Evolutionary conservation across 2,329 filamentous ascomycete genomes (phyloP), one percentile per base, ranked within the genome.

Genomic region (Fusarium sp.): DNA sequence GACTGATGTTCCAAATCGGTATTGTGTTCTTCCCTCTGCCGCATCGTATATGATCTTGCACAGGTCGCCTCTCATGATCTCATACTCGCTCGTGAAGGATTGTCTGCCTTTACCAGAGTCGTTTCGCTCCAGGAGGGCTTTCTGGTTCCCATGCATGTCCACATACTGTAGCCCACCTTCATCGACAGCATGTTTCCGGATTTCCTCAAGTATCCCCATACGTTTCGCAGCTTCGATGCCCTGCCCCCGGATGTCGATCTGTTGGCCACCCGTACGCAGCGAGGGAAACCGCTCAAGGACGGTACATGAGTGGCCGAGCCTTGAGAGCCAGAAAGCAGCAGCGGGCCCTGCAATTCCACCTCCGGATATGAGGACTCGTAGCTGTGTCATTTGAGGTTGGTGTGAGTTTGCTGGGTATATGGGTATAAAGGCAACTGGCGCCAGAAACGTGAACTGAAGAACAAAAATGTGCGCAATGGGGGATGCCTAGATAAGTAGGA

Each of bases 51-150:
- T 77, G 3, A 91, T 81, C 13, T 81, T 79, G 5, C 85, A 85
- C n/a, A 92, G 76, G 62, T 90, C 87, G 0, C 87, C 89, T 10
- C 90, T 83, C 84, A 92, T 88, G 58, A 92, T 88, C 81, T 92
- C 90, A 68, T 85, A 90, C 66, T 92, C 90, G 68, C 85, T 87
- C 0, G 87, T 88, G 30, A 89, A 79, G 10, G 80, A 81, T 75
- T 88, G 86, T 35, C 73, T 76, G 0, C 85, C 84, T 62, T 83
- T 80, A 5, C 85, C 86, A 0, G 84, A 69, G 27, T 74, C 61
- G 79, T 72, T 85, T 84, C 37, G 81, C 80, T 25, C 77, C 76
- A 52, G 27, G 13, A 73, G 88, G n/a, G 85, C 88, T 48, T 80
- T 78, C 3, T 75, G 62, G 1, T 76, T 79, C 64, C 86, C 85